Conservation (phyloP, 495 filamentous ascomycete species). For the Podospora conica region DNA sequence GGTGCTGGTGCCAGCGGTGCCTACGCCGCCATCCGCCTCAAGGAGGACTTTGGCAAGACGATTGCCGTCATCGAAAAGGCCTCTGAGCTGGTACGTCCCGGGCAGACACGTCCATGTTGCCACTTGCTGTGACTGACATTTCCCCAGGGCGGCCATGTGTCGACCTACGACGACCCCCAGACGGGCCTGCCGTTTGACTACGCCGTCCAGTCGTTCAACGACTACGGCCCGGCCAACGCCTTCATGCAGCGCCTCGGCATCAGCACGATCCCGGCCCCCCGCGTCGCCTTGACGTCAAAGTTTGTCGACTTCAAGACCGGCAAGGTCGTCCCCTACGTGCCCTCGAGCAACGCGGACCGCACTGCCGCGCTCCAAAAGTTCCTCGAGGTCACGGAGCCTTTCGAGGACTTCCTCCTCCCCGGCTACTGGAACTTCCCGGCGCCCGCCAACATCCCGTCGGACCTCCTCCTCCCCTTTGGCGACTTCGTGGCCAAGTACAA, state of each 20-base stretch:
- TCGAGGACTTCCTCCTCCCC: slow-evolving; percentile 32
- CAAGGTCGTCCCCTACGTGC: slow-evolving; percentile 14
- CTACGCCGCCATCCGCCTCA: slow-evolving; percentile 41
- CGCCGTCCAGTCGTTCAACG: slow-evolving; percentile 33
- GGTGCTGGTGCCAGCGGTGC: slow-evolving; percentile 46
- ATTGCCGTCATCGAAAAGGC: slow-evolving; percentile 40
- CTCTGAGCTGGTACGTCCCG: slow-evolving; percentile 29
- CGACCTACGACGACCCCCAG: slow-evolving; percentile 35
- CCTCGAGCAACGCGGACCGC: slow-evolving; percentile 17
- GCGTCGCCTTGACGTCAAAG: slow-evolving; percentile 16
- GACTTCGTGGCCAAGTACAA: slow-evolving; percentile 40
- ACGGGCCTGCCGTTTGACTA: slow-evolving; percentile 34
- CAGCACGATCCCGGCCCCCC: slow-evolving; percentile 9
- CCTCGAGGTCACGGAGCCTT: slow-evolving; percentile 30
- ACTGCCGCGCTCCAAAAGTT: slow-evolving; percentile 33
- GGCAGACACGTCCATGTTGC: neutral
- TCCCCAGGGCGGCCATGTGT: slow-evolving; percentile 39
- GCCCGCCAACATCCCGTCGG: slow-evolving; percentile 34
- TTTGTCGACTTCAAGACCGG: slow-evolving; percentile 42
- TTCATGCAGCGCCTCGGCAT: slow-evolving; percentile 38
- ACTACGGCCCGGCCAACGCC: slow-evolving; percentile 21
- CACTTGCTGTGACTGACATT: neutral
- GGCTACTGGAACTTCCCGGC: slow-evolving; percentile 39
- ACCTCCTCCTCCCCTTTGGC: slow-evolving; percentile 42
- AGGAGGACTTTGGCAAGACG: slow-evolving; percentile 38